Evolutionary conservation across 2,329 filamentous ascomycete genomes (phyloP), one percentile per base, ranked within the genome.

Genomic region (Penicillium rolfsii): DNA sequence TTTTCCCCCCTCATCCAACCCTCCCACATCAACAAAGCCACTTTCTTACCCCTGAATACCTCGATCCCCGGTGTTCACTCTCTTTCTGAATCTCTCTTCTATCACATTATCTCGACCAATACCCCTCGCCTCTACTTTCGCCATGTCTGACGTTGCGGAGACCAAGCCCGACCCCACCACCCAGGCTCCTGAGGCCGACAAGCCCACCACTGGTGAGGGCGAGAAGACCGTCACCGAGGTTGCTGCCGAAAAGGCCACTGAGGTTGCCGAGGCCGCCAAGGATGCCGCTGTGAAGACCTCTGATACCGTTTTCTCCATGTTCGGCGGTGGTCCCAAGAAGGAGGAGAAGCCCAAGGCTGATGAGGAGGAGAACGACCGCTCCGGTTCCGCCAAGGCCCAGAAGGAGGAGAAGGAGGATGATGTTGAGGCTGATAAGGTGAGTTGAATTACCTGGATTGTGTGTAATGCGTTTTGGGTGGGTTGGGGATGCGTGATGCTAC

Each of bases 241-340:
- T 45, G 76, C 74, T 16, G 71, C 71, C 50, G 72, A 73, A 46
- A 75, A 74, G 55, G 76, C 74, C 48, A 69, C 76, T 38, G 70
- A 76, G 58, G 75, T 78, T 52, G 73, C 76, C 55, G 73, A 73
- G 46, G 73, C 75, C 53, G 74, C 74, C 55, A 71, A 77, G 52
- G 71, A 77, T 59, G 74, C 79, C 33, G 72, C 79, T 59, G 70
- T 72, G 49, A 77, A 78, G 63, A 79, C 81, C 36, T 74, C 73
- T 60, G 81, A 83, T 71, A 85, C 77, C 64, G 91, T 98, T 67
- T 98, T 98, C 84, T 94, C 91, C 79, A 98, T 99, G 95, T 99
- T 99, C 76, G 95, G 95, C 71, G 95, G 95, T 66, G 95, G 95
- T 64, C 91, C 91, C 63, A 96, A 96, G 87, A 98, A 97, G 84